phyloP scores from a whole-genome alignment of 305 asterid genomes.

The Fraxinus velutina region DNA sequence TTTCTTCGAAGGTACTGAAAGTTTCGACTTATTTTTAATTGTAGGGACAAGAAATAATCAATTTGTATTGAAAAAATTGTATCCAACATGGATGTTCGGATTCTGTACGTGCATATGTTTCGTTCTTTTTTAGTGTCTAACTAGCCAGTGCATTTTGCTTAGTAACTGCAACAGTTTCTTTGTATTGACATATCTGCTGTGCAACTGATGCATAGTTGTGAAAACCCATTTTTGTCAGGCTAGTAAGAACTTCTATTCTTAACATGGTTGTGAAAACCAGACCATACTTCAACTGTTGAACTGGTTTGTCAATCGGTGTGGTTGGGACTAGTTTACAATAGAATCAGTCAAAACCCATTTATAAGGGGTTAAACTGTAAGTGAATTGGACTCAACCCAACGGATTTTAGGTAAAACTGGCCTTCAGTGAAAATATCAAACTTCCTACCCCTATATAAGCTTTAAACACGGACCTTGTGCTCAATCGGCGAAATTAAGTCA shows the following conservation, averaged over 20 bases:
- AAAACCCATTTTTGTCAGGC: background rate
- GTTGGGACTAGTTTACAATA: background rate
- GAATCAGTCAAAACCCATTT: background rate
- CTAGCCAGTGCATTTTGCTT: background rate
- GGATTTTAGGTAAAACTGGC: background rate
- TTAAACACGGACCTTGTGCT: background rate
- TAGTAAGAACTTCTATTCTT: background rate
- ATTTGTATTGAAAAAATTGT: background rate
- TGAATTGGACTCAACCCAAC: background rate
- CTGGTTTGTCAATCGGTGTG: background rate
- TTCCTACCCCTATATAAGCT: background rate
- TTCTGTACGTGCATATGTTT: background rate
- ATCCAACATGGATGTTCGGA: background rate
- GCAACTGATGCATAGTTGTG: background rate
- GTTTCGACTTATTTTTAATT: background rate
- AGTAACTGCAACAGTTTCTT: background rate
- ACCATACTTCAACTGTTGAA: background rate
- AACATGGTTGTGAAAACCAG: background rate
- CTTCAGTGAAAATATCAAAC: background rate
- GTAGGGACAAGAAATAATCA: background rate
- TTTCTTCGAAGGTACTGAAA: background rate
- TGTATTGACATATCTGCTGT: background rate
- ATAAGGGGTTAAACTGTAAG: background rate
- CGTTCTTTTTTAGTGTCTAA: background rate
- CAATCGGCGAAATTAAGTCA: background rate